A percentile compares a stretch with the other conserved stretches of the same genome.
phyloP scores from a whole-genome alignment of 2,329 filamentous ascomycete genomes.

The Scopulariopsis brevicaulis region DNA sequence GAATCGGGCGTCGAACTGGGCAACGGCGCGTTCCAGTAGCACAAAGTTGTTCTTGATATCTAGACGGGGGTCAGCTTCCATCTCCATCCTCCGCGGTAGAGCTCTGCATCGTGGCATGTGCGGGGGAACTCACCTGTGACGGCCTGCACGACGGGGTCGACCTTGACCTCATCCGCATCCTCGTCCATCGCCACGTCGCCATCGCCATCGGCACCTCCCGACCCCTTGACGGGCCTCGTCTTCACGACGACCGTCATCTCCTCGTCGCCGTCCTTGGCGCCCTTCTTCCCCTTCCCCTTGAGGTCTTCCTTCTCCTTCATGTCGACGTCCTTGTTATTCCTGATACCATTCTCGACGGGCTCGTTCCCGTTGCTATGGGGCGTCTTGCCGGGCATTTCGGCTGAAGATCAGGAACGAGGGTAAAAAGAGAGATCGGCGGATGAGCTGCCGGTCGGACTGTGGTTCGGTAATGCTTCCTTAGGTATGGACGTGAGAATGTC shows the following conservation, averaged over 20 bases:
- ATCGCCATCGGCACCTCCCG: constrained; percentile 49
- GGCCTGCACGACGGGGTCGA: constrained; percentile 38
- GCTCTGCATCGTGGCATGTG: background rate
- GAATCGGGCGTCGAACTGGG: constrained; percentile 90
- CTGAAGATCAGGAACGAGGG: background rate
- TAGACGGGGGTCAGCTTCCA: constrained; percentile 22
- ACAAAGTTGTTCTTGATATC: constrained; percentile 94
- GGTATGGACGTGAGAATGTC: background rate
- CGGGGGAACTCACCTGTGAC: constrained; percentile 30
- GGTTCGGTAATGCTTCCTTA: background rate
- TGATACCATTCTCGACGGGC: constrained; percentile 54
- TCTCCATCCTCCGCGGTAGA: background rate
- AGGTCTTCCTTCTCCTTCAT: constrained; percentile 49
- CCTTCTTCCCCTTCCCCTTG: constrained; percentile 57
- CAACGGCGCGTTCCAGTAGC: constrained; percentile 82
- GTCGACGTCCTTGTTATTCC: constrained; percentile 47
- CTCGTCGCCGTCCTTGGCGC: constrained; percentile 55
- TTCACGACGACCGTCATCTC: constrained; percentile 71
- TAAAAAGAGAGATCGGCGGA: background rate
- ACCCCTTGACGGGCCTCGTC: constrained; percentile 46
- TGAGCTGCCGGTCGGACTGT: background rate
- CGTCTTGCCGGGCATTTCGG: constrained; percentile 58
- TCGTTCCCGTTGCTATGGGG: constrained; percentile 62
- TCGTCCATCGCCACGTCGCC: constrained; percentile 60
- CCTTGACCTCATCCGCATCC: constrained; percentile 35